Evolutionary conservation across 495 filamentous ascomycete species (phyloP).

Genomic region (Margaritispora aquatica): DNA sequence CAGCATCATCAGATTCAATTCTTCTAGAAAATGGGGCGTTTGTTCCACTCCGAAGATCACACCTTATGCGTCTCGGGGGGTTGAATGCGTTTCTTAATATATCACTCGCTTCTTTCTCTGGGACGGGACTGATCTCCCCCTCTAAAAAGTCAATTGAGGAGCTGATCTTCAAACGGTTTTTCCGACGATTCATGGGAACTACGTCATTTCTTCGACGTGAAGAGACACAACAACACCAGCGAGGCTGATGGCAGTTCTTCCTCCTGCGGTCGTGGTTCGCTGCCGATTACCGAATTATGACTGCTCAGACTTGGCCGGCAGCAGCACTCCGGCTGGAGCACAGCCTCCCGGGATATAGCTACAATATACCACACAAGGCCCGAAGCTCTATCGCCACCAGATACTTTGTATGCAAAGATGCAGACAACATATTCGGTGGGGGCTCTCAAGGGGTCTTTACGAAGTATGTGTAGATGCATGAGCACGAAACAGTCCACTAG

Average conservation of each 20-base stretch:
- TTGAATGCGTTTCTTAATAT: conserved; percentile 8
- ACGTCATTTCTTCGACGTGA: conserved; percentile 12
- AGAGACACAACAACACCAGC: not conserved
- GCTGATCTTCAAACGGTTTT: conserved; percentile 3
- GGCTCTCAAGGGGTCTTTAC: too few species aligned
- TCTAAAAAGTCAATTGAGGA: conserved; percentile 8
- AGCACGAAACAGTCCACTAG: not conserved
- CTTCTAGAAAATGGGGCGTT: not conserved
- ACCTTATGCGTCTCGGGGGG: not conserved
- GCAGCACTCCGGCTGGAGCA: not conserved
- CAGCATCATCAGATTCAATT: not conserved
- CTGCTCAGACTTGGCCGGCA: not conserved
- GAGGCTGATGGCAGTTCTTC: not conserved
- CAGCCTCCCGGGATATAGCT: not conserved
- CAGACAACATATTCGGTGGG: not conserved
- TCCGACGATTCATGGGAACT: not conserved
- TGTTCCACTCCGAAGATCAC: not conserved
- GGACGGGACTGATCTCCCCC: not conserved
- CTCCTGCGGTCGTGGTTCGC: not conserved
- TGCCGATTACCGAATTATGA: not conserved
- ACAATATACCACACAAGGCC: not conserved
- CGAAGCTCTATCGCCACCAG: not conserved
- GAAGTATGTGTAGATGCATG: not conserved
- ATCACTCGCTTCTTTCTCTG: not conserved
- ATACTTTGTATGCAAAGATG: not conserved